Percentiles rank a stretch among this genome's conserved stretches.
phyloP scores from a whole-genome alignment of 2,329 filamentous ascomycete species.

The Penicillium sumatraense region DNA sequence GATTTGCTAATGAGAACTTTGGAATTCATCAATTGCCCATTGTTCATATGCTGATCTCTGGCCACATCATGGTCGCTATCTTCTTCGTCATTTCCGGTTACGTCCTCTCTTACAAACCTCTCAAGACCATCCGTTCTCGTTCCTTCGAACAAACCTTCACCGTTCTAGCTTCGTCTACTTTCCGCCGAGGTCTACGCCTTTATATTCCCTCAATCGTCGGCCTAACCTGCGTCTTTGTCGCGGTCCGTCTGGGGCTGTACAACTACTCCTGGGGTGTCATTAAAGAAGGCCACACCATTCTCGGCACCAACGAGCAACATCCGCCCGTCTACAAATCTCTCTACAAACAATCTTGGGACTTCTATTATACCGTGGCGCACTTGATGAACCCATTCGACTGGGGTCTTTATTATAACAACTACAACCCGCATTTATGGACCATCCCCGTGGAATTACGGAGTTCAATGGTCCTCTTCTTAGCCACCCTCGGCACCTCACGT shows the following conservation, averaged over 20 bases:
- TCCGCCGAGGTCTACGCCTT: constrained; percentile 48
- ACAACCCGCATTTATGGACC: constrained; percentile 53
- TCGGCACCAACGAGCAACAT: constrained; percentile 50
- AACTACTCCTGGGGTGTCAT: constrained; percentile 43
- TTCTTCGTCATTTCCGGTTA: constrained; percentile 57
- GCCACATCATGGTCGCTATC: constrained; percentile 53
- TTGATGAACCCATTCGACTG: constrained; percentile 46
- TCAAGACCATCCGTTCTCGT: constrained; percentile 44
- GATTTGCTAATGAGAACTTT: constrained; percentile 46
- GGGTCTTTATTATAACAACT: constrained; percentile 47
- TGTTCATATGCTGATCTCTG: constrained; percentile 48
- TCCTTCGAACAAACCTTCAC: constrained; percentile 46
- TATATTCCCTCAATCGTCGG: constrained; percentile 49
- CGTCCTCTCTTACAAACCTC: constrained; percentile 49
- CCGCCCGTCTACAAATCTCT: constrained; percentile 40
- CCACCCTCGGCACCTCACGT: constrained; percentile 46
- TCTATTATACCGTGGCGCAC: constrained; percentile 38
- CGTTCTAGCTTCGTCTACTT: constrained; percentile 48
- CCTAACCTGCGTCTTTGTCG: constrained; percentile 46
- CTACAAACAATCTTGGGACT: constrained; percentile 42
- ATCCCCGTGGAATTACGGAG: constrained; percentile 52
- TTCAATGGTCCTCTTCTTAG: constrained; percentile 49
- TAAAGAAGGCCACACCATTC: constrained; percentile 42
- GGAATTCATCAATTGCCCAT: constrained; percentile 47
- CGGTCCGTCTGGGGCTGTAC: constrained; percentile 48